phyloP scores from a whole-genome alignment of 1,139 yeast genomes.

The Meyerozyma athensensis region DNA sequence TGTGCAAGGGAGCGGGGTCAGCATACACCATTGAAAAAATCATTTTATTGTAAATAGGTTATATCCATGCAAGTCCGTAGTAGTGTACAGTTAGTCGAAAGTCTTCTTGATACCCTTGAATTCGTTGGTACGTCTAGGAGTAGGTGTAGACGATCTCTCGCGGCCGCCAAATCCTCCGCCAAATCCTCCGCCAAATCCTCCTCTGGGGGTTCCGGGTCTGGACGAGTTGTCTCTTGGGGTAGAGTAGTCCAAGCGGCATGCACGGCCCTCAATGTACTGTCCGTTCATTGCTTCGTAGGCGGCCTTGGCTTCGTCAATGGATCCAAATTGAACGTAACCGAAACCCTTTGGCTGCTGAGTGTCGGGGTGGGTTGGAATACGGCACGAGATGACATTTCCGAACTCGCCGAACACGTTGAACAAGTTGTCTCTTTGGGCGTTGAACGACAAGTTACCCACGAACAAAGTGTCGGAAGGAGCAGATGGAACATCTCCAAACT shows the following conservation, averaged over 20 bases:
- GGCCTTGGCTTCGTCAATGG: constrained; percentile 84
- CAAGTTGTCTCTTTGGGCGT: constrained; percentile 74
- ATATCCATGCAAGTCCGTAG: constrained; percentile 4
- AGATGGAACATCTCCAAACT: constrained; percentile 85
- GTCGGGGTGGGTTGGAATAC: constrained; percentile 97
- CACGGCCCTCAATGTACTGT: constrained; percentile 83
- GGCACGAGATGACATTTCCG: constrained; percentile 81
- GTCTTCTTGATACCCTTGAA: constrained; percentile 77
- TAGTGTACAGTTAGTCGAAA: constrained; percentile 46
- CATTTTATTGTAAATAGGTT: constrained; percentile 4
- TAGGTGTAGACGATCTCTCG: constrained; percentile 42
- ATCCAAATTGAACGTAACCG: constrained; percentile 90
- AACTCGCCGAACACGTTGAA: constrained; percentile 66
- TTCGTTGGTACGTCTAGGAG: constrained; percentile 56
- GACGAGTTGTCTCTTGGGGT: constrained; percentile 68
- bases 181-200: constrained; percentile 20
- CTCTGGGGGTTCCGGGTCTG: constrained; percentile 17
- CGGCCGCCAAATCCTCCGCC: constrained; percentile 30
- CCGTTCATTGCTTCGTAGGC: constrained; percentile 89
- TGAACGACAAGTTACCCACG: constrained; percentile 92
- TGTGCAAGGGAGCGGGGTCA: too few relatives aligned
- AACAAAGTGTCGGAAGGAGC: constrained; percentile 93
- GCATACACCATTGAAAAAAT: constrained; percentile 4
- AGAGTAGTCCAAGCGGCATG: constrained; percentile 91
- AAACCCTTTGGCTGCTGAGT: constrained; percentile 98